Conservation (phyloP, 1,284 basidiomycete genomes). For the Melampsora larici-populina region DNA sequence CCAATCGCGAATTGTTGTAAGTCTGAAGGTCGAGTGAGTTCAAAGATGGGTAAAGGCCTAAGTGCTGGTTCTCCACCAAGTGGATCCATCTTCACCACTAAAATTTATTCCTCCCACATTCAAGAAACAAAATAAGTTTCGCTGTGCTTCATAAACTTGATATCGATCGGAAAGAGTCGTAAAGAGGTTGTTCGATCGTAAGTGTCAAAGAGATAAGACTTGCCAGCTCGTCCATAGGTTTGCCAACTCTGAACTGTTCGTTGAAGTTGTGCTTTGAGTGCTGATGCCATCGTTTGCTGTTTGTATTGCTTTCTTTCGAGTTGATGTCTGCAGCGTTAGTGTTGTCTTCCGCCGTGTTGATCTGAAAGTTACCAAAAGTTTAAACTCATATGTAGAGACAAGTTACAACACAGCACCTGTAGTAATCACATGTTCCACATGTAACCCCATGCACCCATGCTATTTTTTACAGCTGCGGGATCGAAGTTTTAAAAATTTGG, state of each 20-base stretch:
- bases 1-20: constrained; percentile 67
- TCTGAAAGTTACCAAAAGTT: too few relatives aligned
- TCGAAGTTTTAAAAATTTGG: too few relatives aligned
- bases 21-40: constrained; percentile 52
- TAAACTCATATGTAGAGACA: too few relatives aligned
- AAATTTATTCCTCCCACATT: neutral
- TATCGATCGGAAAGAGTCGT: neutral
- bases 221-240: constrained; percentile 31
- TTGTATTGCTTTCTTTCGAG: neutral
- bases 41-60: constrained; percentile 33
- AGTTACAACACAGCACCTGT: too few relatives aligned
- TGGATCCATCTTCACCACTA: constrained; percentile 35
- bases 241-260: constrained; percentile 33
- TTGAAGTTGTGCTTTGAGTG: constrained; percentile 31
- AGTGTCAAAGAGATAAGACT: neutral
- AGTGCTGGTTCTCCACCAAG: constrained; percentile 21
- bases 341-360: too few relatives aligned
- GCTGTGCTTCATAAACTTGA: neutral
- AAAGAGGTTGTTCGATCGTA: neutral
- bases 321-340: neutral
- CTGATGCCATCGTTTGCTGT: constrained; percentile 20
- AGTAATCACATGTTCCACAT: too few relatives aligned
- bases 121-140: neutral
- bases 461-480: too few relatives aligned
- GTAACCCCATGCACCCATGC: too few relatives aligned